Evolutionary conservation across 1,284 basidiomycete species (phyloP), one percentile per base, ranked within the genome.

Genomic region (Mycena citricolor): DNA sequence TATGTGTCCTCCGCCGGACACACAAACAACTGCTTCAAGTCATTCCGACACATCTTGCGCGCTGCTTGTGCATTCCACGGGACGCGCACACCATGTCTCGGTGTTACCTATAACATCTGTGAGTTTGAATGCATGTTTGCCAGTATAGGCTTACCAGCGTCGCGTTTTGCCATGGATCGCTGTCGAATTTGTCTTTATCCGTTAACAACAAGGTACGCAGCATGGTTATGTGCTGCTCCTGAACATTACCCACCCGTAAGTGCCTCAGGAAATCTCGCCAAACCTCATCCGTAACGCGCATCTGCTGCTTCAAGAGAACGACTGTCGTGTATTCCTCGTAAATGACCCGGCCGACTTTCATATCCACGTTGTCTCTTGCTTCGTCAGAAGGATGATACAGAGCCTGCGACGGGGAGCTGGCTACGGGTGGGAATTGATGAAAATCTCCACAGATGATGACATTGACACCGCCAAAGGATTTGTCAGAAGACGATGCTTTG

Each of bases 341-440:
- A 10, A 71, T 58, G 2, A 14, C 40, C 10, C 60, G 31, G 6
- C 69, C 67, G 1, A 61, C 3, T 31, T 54, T 36, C 2, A 33
- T 23, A 8, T 47, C 32, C 1, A 40, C n/a, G 4, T 39, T 34
- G 37, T 57, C 47, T 0, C 14, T 20, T n/a, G 32, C 16, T 2
- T 23, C 6, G 21, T 46, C 31, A 16, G 23, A 22, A 2, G 57
- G 54, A 31, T 51, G 52, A 40, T 57, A 67, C 5, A 65, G 40
- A n/a, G 59, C 33, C 16, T 57, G 57, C 2, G 32, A 23, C 5
- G 12, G 11, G 10, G 16, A 25, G 4, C 10, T 31, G 8, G 54
- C 59, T 14, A 68, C 66, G 2, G 65, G 68, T 13, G 67, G 67
- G 49, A 72, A 70, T 41, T 71, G 69, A 49, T 71, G 67, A 22